phyloP scores from a whole-genome alignment of 192 early-diverging fungal species.

The Coemansia sp. region DNA sequence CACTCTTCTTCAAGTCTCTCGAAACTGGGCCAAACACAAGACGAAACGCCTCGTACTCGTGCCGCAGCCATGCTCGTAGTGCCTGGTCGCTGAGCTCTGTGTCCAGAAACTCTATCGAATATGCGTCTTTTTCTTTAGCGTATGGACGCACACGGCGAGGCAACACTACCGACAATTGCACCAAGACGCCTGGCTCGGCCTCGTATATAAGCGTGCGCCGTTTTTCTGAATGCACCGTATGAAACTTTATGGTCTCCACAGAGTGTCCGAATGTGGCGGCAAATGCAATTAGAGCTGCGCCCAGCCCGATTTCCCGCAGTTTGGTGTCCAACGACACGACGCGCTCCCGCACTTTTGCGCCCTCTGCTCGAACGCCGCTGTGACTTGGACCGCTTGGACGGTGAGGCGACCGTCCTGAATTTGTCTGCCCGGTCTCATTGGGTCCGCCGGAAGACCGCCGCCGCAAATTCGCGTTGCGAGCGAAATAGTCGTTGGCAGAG shows the following conservation, averaged over 20 bases:
- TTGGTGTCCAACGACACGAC: slow-evolving; percentile 72
- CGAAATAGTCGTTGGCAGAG: slow-evolving; percentile 45
- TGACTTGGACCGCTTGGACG: neutral
- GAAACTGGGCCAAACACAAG: slow-evolving; percentile 29
- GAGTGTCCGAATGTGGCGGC: slow-evolving; percentile 35
- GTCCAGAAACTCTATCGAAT: slow-evolving; percentile 47
- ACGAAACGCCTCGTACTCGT: slow-evolving; percentile 36
- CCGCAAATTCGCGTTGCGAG: slow-evolving; percentile 30
- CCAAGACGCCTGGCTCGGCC: slow-evolving; percentile 31
- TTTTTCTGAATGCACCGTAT: slow-evolving; percentile 45
- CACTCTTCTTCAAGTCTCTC: neutral
- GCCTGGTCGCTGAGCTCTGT: slow-evolving; percentile 28
- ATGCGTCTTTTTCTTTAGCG: slow-evolving; percentile 41
- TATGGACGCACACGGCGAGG: slow-evolving; percentile 34
- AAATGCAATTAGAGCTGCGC: slow-evolving; percentile 71
- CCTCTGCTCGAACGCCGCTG: slow-evolving; percentile 1
- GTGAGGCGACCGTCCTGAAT: neutral
- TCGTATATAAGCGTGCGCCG: slow-evolving; percentile 40
- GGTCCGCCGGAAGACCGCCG: slow-evolving; percentile 30
- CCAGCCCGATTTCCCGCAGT: slow-evolving; percentile 72
- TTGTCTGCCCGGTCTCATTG: neutral
- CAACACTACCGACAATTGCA: slow-evolving; percentile 40
- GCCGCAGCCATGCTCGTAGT: slow-evolving; percentile 26
- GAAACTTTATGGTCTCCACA: slow-evolving; percentile 2
- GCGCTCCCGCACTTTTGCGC: slow-evolving; percentile 18